Conservation (phyloP, 306 rosid species). For the Cotoneaster glaucophyllus region DNA sequence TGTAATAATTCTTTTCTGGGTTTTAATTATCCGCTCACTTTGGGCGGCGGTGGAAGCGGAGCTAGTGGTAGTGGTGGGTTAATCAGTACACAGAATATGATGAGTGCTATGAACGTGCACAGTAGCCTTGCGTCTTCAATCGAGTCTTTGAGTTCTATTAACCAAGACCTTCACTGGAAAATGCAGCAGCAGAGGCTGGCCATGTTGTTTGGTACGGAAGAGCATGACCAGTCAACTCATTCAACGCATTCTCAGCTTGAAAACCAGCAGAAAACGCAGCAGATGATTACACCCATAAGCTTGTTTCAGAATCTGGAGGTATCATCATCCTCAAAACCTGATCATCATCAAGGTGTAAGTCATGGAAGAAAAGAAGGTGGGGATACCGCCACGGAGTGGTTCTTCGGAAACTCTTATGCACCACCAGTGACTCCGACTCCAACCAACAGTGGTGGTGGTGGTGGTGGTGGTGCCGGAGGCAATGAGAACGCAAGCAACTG, state of each 20-base stretch:
- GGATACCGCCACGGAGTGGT: constrained; percentile 68
- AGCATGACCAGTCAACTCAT: neutral
- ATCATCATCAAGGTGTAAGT: neutral
- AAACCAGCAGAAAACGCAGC: neutral
- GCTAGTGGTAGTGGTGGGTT: constrained; percentile 5
- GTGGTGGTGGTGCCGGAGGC: constrained; percentile 13
- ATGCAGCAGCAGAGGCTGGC: constrained; percentile 80
- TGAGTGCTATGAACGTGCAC: constrained; percentile 38
- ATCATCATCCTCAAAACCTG: neutral
- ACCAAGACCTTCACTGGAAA: constrained; percentile 97
- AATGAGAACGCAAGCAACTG: constrained; percentile 37
- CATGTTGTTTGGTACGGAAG: constrained; percentile 41
- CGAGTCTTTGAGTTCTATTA: constrained; percentile 80
- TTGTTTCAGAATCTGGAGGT: constrained; percentile 35
- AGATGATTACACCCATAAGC: constrained; percentile 7
- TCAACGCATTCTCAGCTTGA: constrained; percentile 3
- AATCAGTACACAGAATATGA: constrained; percentile 31
- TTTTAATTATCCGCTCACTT: constrained; percentile 39
- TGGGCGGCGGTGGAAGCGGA: constrained; percentile 16
- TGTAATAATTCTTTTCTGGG: constrained; percentile 27
- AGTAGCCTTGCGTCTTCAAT: constrained; percentile 59
- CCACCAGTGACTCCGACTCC: constrained; percentile 44
- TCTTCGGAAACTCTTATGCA: constrained; percentile 63
- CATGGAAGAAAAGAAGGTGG: constrained; percentile 27
- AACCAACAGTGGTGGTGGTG: constrained; percentile 32